These are phyloP conservation scores for Suillus bovinus DNA, from an alignment of 768 basidiomycete genomes.

Conservation along the genomic window DNA sequence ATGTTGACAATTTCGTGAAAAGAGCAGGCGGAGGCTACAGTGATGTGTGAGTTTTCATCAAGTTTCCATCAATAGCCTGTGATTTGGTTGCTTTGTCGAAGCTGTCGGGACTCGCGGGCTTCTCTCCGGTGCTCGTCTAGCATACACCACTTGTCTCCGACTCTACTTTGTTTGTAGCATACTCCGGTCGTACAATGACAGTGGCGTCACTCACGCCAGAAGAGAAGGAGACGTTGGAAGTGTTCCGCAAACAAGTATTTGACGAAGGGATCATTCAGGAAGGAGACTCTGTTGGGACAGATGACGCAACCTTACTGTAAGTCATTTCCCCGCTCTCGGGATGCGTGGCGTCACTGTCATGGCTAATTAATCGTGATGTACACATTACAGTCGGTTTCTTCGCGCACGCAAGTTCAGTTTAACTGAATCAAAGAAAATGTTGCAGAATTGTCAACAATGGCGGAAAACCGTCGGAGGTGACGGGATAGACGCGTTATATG, in stretches of 20 bases:
- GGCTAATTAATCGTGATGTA: not conserved
- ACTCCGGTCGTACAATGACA: not conserved
- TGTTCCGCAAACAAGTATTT: conserved; percentile 54
- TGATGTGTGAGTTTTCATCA: not conserved
- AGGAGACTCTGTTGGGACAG: conserved; percentile 63
- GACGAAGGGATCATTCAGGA: conserved; percentile 56
- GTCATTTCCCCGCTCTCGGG: conserved; percentile 19
- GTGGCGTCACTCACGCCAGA: conserved; percentile 19
- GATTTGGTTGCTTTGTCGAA: not conserved
- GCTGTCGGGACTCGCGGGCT: not conserved
- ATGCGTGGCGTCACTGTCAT: not conserved
- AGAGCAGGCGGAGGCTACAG: too few species aligned
- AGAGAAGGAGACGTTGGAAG: conserved; percentile 41
- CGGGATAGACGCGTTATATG: conserved; percentile 67
- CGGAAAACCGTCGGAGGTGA: conserved; percentile 60
- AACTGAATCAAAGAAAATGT: conserved; percentile 61
- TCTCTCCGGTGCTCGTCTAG: not conserved
- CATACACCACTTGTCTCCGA: not conserved
- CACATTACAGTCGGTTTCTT: conserved; percentile 61
- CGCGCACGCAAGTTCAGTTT: conserved; percentile 68
- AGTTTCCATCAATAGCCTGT: not conserved
- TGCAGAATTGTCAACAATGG: conserved; percentile 69
- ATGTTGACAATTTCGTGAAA: too few species aligned
- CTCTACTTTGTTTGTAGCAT: not conserved
- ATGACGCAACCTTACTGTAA: conserved; percentile 59